phyloP scores from a whole-genome alignment of 371 early-diverging fungal genomes.

The Lichtheimia hyalospora region DNA sequence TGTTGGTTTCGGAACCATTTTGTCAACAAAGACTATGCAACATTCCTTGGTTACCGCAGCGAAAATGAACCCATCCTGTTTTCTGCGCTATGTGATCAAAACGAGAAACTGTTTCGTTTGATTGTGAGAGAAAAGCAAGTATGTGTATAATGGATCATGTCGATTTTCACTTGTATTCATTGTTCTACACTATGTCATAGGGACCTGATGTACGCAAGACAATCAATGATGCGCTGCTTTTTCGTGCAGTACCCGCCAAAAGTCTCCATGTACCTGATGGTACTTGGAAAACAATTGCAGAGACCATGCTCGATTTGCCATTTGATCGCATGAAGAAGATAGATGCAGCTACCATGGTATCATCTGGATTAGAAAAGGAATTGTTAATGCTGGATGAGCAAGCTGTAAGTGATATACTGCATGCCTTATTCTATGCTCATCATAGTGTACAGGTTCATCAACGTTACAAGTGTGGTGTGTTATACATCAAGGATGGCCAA shows the following conservation, averaged over 20 bases:
- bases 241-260: slow-evolving; percentile 12
- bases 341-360: slow-evolving; percentile 33
- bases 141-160: slow-evolving; percentile 1
- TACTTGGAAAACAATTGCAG: slow-evolving; percentile 24
- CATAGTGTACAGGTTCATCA: slow-evolving; percentile 51
- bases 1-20: slow-evolving; percentile 37
- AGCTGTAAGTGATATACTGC: slow-evolving; percentile 19
- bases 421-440: no score
- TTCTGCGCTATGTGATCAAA: slow-evolving; percentile 18
- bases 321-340: slow-evolving; percentile 29
- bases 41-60: slow-evolving; percentile 31
- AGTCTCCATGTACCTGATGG: slow-evolving; percentile 4
- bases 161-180: not conserved
- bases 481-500: slow-evolving; percentile 69
- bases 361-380: slow-evolving; percentile 58
- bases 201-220: slow-evolving; percentile 19
- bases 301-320: slow-evolving; percentile 17
- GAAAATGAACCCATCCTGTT: slow-evolving; percentile 14
- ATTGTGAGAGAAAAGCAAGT: slow-evolving; percentile 40
- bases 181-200: slow-evolving; percentile 3
- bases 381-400: slow-evolving; percentile 55
- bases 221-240: slow-evolving; percentile 26
- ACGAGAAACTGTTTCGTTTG: slow-evolving; percentile 26
- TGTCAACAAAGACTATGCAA: slow-evolving; percentile 35
- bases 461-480: slow-evolving; percentile 80